phyloP scores from a whole-genome alignment of 2,329 filamentous ascomycete species.

The Colletotrichum sp. region DNA sequence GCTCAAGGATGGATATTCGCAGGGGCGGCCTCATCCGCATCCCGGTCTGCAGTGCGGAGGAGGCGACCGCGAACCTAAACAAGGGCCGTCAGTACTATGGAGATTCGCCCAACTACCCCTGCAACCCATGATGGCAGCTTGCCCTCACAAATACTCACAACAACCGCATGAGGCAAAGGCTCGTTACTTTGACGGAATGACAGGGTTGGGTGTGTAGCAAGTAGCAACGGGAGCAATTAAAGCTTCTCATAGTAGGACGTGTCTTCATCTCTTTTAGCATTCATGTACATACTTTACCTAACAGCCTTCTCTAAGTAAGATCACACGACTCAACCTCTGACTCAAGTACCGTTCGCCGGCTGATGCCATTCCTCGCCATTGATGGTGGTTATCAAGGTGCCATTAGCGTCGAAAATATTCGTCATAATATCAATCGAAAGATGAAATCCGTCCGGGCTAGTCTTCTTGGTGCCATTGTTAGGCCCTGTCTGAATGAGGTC shows the following conservation, averaged over 20 bases:
- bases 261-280: neutral
- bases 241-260: neutral
- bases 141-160: neutral
- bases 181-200: neutral
- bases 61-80: neutral
- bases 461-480: constrained; percentile 38
- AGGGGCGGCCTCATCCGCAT: neutral
- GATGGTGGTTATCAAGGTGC: constrained; percentile 40
- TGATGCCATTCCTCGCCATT: constrained; percentile 40
- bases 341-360: constrained; percentile 36
- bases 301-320: neutral
- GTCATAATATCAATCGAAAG: constrained; percentile 39
- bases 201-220: neutral
- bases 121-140: neutral
- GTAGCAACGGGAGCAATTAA: too few species aligned
- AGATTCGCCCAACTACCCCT: neutral
- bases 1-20: neutral
- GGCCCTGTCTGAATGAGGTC: constrained; percentile 37
- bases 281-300: neutral
- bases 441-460: constrained; percentile 41
- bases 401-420: constrained; percentile 46
- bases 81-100: neutral
- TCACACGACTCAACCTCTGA: neutral
- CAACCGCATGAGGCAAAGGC: neutral
- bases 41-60: neutral